Evolutionary conservation across 352 stramenopile genomes (phyloP), one percentile per base, ranked within the genome.

Genomic region (Pythium oligandrum): DNA sequence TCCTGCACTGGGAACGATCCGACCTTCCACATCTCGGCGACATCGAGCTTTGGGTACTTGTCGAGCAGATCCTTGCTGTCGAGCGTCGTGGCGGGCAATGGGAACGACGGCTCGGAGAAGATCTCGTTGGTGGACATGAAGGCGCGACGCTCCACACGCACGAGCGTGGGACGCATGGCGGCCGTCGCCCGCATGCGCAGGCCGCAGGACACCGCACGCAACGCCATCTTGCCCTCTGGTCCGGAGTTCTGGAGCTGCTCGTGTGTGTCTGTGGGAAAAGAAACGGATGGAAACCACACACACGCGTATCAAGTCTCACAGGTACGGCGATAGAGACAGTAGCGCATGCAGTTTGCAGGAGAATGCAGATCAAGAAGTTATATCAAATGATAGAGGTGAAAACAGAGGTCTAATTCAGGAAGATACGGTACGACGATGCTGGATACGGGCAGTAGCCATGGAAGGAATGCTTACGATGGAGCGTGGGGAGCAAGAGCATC

Each of bases 71-170:
- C 75, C 33, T 85, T 70, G 35, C 55, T 59, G 44, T 65, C 61
- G 39, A 65, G 56, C 33, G 64, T 64, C 33, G 57, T 55, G 36
- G 48, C 57, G 12, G 64, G 66, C 59, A 88, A 63, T 0, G 80
- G 71, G 63, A 87, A 88, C 40, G 71, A 78, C 55, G 75, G 78
- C 57, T 70, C 73, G 46, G 78, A 64, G 70, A 91, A 89, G n/a
- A 89, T 59, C 62, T 88, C 69, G 44, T 63, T 63, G 57, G 73
- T 61, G 10, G 76, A 91, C 73, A 87, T 89, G 72, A 88, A 88
- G 37, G 75, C 73, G 47, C 71, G 76, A 11, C 65, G 66, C 17
- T 61, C 50, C 39, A 51, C 40, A 36, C 10, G 42, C 43, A 47
- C 33, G 11, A 46, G 49, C 46, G 44, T 39, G 42, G 43, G 53